Evolutionary conservation across 1,284 basidiomycete genomes (phyloP).

Genomic region (Nidula niveotomentosa): DNA sequence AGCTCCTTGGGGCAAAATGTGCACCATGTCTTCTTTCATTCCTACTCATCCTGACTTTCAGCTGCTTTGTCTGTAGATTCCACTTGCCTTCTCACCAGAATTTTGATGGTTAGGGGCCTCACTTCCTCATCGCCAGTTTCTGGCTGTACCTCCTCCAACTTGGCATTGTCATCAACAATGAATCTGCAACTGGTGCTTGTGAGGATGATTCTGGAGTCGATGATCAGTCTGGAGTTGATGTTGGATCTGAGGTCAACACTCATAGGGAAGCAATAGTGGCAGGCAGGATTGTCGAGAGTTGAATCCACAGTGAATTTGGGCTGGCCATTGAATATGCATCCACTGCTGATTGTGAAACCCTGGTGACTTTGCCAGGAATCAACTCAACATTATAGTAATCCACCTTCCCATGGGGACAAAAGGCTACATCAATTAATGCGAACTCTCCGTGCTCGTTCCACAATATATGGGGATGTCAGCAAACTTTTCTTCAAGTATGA

Average conservation of each 20-base stretch:
- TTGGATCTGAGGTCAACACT: too few relatives aligned
- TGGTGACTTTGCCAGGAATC: neutral
- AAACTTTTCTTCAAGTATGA: conserved; percentile 19
- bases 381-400: conserved; percentile 12
- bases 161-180: too few relatives aligned
- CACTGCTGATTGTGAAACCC: neutral
- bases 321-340: neutral
- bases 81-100: neutral
- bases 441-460: conserved; percentile 8
- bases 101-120: neutral
- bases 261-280: neutral
- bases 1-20: conserved; percentile 9
- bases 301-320: neutral
- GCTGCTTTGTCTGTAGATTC: neutral
- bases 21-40: conserved; percentile 1
- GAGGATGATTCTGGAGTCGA: too few relatives aligned
- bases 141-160: too few relatives aligned
- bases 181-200: too few relatives aligned
- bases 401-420: conserved; percentile 9
- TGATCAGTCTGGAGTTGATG: too few relatives aligned
- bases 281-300: neutral
- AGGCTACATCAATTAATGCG: conserved; percentile 11
- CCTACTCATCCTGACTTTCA: conserved; percentile 5
- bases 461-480: conserved; percentile 22
- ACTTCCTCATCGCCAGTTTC: too few relatives aligned